Evolutionary conservation across 2,329 filamentous ascomycete species (phyloP), one percentile per base, ranked within the genome.

Genomic region (Penicillium sp.): DNA sequence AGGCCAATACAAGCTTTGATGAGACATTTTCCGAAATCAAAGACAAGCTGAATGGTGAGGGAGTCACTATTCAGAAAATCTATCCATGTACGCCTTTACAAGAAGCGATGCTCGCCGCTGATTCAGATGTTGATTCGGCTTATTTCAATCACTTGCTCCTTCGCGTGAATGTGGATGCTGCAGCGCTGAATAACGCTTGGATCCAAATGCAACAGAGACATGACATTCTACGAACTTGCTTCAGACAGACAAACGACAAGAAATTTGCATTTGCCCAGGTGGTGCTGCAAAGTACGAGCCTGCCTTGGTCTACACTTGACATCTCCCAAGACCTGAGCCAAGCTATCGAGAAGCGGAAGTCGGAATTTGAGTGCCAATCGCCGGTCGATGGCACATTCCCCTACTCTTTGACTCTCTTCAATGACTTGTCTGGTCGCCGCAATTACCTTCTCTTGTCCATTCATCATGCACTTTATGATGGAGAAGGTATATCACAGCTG

Each of bases 401-500:
- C 3, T 62, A 61, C 35, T 54, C 48, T 4, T 35, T 61, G 26
- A 51, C 49, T 12, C 18, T 50, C 0, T 51, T 63, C 14, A 46
- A 37, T 6, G 44, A 48, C 17, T 28, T 45, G 1, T 34, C 25
- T 6, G 32, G 31, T 0, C 38, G 46, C 10, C 39, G 41, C 9
- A 37, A 32, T 4, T 30, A 55, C 20, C 47, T 64, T 10, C 50
- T 73, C 2, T 65, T 81, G 32, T 69, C 68, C 14, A 79, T 79
- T 51, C 88, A 95, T 52, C 89, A 95, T 63, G 85, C 86, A 2
- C 68, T 95, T 0, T 94, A 95, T 52, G 89, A 95, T 62, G 89
- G 84, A 0, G 79, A 83, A 23, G 86, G 87, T 0, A 82, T 95
- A 54, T 68, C 73, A 1, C 70, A 72, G 6, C 68, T 95, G 0